A percentile compares a stretch with the other conserved stretches of the same genome.
phyloP scores from a whole-genome alignment of 148 eudicot species.

The Arbutus unedo region DNA sequence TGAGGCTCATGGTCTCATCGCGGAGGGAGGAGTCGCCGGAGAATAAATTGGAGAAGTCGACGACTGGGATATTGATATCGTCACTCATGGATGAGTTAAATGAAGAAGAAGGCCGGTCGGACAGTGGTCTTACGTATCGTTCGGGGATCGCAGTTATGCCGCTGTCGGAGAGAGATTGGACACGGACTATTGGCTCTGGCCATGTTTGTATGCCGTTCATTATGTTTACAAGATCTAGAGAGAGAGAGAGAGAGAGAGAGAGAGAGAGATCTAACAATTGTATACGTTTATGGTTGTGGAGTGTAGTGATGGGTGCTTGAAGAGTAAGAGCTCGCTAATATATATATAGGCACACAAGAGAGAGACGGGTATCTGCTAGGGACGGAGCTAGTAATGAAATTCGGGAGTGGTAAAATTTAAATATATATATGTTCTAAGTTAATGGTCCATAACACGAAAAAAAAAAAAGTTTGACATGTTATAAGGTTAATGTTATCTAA shows the following conservation, averaged over 20 bases:
- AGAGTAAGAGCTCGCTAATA: not conserved
- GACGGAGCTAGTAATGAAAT: no score
- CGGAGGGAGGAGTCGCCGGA: constrained; percentile 21
- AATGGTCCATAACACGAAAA: no score
- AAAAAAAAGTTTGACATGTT: no score
- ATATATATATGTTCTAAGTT: no score
- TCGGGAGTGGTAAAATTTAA: no score
- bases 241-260: constrained; percentile 10
- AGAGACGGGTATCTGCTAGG: no score
- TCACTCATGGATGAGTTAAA: not conserved
- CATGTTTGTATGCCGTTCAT: constrained; percentile 35
- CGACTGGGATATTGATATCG: constrained; percentile 28
- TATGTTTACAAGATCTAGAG: not conserved
- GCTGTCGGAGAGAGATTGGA: constrained; percentile 42
- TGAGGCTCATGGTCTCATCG: constrained; percentile 5
- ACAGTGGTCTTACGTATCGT: constrained; percentile 29
- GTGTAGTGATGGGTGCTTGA: not conserved
- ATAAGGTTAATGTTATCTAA: no score
- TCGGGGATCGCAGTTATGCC: constrained; percentile 43
- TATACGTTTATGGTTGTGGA: not conserved
- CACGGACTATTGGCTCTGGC: constrained; percentile 52
- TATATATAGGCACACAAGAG: not conserved
- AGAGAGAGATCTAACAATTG: not conserved
- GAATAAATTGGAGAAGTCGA: constrained; percentile 29
- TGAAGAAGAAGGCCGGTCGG: constrained; percentile 22